These are phyloP conservation scores for Moricandia arvensis DNA, from an alignment of 345 rosid genomes.

Conservation along the genomic window DNA sequence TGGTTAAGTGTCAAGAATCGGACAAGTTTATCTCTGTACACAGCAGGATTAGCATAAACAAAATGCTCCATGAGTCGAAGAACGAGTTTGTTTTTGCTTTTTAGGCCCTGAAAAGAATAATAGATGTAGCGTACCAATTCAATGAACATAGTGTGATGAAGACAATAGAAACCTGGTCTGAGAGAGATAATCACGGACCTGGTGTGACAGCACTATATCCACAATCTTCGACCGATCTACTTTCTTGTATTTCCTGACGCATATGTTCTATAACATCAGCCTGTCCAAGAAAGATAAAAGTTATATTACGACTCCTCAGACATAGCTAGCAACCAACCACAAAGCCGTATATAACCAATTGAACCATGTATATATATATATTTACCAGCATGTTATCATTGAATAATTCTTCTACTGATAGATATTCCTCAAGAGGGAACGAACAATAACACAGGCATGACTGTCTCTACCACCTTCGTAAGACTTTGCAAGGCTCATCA, in stretches of 20 bases:
- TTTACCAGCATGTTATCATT: slow-evolving; percentile 88
- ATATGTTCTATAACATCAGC: slow-evolving; percentile 98
- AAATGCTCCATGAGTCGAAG: slow-evolving; percentile 94
- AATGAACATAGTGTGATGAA: not conserved
- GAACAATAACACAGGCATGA: slow-evolving; percentile 93
- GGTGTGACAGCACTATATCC: slow-evolving; percentile 97
- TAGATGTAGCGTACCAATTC: slow-evolving; percentile 4
- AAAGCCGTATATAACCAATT: not conserved
- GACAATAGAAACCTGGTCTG: not conserved
- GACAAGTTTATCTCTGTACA: slow-evolving; percentile 89
- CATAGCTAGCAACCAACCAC: not conserved
- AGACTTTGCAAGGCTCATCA: slow-evolving; percentile 86
- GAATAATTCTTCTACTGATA: slow-evolving; percentile 88
- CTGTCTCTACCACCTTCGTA: slow-evolving; percentile 99
- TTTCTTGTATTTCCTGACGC: slow-evolving; percentile 91
- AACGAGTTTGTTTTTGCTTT: slow-evolving; percentile 85
- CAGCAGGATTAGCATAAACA: slow-evolving; percentile 97
- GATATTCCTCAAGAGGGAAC: slow-evolving; percentile 91
- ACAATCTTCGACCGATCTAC: slow-evolving; percentile 78
- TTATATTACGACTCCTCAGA: not conserved
- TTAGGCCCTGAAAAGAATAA: slow-evolving; percentile 67
- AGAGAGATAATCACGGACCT: slow-evolving; percentile 51
- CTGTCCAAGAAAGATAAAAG: slow-evolving; percentile 41
- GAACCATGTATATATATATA: not conserved
- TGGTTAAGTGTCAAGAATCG: slow-evolving; percentile 90